Evolutionary conservation across 768 basidiomycete genomes (phyloP), one percentile per base, ranked within the genome.

Genomic region (Suillus clintonianus): DNA sequence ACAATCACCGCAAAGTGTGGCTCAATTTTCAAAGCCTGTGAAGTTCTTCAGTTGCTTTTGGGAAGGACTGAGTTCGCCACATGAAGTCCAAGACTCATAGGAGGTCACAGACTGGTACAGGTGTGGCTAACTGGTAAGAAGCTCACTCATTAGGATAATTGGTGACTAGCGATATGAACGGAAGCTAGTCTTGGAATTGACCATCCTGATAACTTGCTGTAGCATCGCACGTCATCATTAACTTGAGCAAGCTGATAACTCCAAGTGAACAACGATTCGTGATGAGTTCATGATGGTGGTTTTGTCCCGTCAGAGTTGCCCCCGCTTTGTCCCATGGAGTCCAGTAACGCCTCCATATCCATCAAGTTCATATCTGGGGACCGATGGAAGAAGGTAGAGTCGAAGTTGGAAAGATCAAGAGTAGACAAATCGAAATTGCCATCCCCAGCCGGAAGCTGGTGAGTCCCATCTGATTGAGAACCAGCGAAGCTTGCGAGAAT

Each of bases 301-400:
- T 68, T 77, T 61, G 74, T 71, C 15, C 53, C 62, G 51, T 70
- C 76, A 13, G 69, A 68, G 36, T 63, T 70, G 27, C 42, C 61
- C 58, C 68, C 73, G 22, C 66, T 45, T 9, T 74, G 62, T 15
- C 78, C 76, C 75, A 86, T 82, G 17, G 50, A 51, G 53, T 76
- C 79, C 69, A 88, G 72, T 58, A 88, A 77, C 19, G 81, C 79
- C 50, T 85, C 84, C 84, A 89, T 84, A 66, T 85, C 85, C 55
- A 72, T 74, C 65, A 86, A 80, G 64, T 75, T 79, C 74, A 86
- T 79, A 41, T 79, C 84, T 6, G 77, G n/a, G 48, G 76, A 72
- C 51, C 74, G 65, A 2, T 72, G 74, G 66, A 83, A 83, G 64
- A 86, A 84, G 43, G 76, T 75, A 30, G 79, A 67, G 60, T 76